A percentile compares a stretch with the other conserved stretches of the same genome.
Conservation (phyloP, 352 stramenopile genomes). For the Globisporangium camurandrum region DNA sequence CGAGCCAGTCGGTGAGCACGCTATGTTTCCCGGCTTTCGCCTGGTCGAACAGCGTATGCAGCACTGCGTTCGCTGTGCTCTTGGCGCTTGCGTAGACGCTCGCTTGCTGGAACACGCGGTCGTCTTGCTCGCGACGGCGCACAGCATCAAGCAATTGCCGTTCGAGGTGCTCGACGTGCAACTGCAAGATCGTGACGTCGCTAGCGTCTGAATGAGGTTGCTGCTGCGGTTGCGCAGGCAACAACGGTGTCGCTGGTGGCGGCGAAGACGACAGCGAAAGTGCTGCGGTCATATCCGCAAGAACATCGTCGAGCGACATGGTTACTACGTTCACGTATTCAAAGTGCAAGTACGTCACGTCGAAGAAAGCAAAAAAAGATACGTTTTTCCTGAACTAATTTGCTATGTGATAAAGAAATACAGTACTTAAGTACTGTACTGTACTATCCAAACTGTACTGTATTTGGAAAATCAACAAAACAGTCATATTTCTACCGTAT, state of each 20-base stretch:
- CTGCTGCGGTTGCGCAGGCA: too few species aligned
- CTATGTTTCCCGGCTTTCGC: conserved; percentile 44
- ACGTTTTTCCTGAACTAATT: too few species aligned
- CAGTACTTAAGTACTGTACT: too few species aligned
- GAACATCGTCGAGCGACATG: not conserved
- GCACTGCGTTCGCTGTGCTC: conserved; percentile 59
- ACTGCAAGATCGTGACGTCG: conserved; percentile 26
- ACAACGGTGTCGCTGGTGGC: not conserved
- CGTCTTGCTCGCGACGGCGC: conserved; percentile 50
- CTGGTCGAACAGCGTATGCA: conserved; percentile 75
- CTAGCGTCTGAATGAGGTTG: conserved; percentile 4
- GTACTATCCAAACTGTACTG: too few species aligned
- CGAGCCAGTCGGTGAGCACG: conserved; percentile 45
- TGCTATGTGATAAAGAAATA: too few species aligned
- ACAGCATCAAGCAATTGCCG: conserved; percentile 34
- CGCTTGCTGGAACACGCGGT: conserved; percentile 47
- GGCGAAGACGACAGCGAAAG: conserved; percentile 13
- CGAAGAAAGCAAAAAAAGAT: too few species aligned
- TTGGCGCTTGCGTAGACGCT: conserved; percentile 60
- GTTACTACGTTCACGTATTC: too few species aligned
- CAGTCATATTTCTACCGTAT: too few species aligned
- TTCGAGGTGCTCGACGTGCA: conserved; percentile 45
- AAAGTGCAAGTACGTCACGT: too few species aligned
- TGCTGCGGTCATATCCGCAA: conserved; percentile 1
- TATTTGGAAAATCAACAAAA: too few species aligned